phyloP scores from a whole-genome alignment of 345 rosid species.

The Dimocarpus longan region DNA sequence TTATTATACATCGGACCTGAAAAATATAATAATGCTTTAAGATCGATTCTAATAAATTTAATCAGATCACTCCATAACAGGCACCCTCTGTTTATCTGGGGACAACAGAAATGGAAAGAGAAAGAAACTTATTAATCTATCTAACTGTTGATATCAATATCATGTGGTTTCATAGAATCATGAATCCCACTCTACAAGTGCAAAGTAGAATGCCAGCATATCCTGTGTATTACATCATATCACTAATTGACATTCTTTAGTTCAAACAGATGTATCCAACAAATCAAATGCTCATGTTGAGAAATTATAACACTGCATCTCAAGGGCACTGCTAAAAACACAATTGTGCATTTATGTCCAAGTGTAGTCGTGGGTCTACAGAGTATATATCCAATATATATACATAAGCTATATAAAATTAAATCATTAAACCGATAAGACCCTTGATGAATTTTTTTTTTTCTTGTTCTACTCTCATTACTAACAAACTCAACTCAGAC shows the following conservation, averaged over 20 bases:
- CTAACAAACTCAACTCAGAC: not conserved
- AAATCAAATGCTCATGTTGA: not conserved
- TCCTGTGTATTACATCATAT: not conserved
- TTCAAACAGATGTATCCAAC: not conserved
- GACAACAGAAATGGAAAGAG: not conserved
- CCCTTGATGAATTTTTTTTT: not conserved
- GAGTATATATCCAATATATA: not conserved
- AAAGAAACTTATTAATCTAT: not conserved
- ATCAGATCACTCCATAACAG: not conserved
- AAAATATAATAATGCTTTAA: conserved; percentile 21
- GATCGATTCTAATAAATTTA: not conserved
- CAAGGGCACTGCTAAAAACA: not conserved
- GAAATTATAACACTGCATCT: not conserved
- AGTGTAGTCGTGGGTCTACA: no score
- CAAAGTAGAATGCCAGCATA: not conserved
- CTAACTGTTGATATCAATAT: not conserved
- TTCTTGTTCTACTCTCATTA: not conserved
- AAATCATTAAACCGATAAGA: not conserved
- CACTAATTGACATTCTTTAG: not conserved
- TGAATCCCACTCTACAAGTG: not conserved
- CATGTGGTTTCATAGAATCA: not conserved
- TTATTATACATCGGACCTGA: conserved; percentile 95
- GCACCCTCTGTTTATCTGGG: not conserved
- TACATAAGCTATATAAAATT: not conserved
- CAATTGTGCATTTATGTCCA: no score